Evolutionary conservation across 2,329 filamentous ascomycete species (phyloP), one percentile per base, ranked within the genome.

Genomic region (Talaromyces amestolkiae): DNA sequence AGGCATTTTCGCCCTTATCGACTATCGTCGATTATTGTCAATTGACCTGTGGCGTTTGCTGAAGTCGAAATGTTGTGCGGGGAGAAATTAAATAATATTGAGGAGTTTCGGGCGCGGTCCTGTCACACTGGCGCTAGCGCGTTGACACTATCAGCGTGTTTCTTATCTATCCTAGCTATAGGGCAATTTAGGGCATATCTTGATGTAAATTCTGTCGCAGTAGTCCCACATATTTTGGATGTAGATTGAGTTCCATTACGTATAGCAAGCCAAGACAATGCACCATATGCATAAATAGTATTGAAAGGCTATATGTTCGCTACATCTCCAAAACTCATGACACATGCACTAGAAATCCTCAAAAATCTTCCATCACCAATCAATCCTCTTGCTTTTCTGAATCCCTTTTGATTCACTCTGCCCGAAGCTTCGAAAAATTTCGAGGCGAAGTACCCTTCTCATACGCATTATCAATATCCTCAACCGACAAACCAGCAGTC

Each of bases 391-490:
- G 41, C n/a, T 43, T 5, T 11, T 39, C 4, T 39, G 13, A 15
- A 39, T 31, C 27, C 37, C 11, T 11, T 5, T 13, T 39, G 3
- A 19, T n/a, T 53, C 51, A 54, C 15, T 54, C 27, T n/a, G 17
- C 51, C 7, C 15, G 27, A 33, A 54, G 51, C 27, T 54, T 54
- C n/a, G 27, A 27, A 19, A 54, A 54, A 1, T 54, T 9, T 3
- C 27, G 10, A 4, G 51, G 27, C 15, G 27, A 22, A 33, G 33
- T 54, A 33, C 51, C 51, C 27, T 35, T 54, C 51, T 54, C 51
- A 35, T 54, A 54, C 15, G 58, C 58, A 27, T 59, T 35, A 53
- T 62, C 59, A 27, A 62, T 43, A 17, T 62, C 43, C 10, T 35
- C 43, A 53, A 51, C 27, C 7, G 45, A 51, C 31, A 49, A 27